Conservation (phyloP, 2,329 filamentous ascomycete species). For the Lasiodiplodia hormozganensis region DNA sequence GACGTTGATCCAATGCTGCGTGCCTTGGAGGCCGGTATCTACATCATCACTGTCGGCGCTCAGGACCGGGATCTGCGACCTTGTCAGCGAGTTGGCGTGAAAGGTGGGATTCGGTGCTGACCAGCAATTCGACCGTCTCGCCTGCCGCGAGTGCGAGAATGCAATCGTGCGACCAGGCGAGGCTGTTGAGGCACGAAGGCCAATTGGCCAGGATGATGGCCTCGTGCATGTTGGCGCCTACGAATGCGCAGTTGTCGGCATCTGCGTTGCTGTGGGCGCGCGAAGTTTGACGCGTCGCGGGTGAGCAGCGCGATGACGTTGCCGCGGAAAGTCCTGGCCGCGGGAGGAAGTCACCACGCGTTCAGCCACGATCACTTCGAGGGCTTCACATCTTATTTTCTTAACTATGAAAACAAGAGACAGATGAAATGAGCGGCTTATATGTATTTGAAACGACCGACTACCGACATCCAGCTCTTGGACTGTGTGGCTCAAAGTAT, state of each 20-base stretch:
- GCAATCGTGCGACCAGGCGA: constrained; percentile 67
- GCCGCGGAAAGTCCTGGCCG: neutral
- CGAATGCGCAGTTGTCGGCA: neutral
- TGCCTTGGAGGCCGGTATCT: constrained; percentile 38
- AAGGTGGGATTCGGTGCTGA: constrained; percentile 36
- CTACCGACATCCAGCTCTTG: too few species aligned
- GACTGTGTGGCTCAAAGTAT: too few species aligned
- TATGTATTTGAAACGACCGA: too few species aligned
- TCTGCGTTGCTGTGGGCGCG: neutral
- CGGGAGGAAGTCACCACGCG: neutral
- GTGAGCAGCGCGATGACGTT: constrained; percentile 12
- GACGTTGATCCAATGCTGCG: constrained; percentile 43
- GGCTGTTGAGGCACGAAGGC: constrained; percentile 59
- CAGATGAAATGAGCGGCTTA: too few species aligned
- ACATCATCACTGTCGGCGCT: constrained; percentile 38
- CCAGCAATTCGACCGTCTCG: constrained; percentile 62
- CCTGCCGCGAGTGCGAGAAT: constrained; percentile 64
- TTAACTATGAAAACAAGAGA: too few species aligned
- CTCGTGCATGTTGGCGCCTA: constrained; percentile 40
- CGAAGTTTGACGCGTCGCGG: constrained; percentile 19
- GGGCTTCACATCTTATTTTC: constrained; percentile 33
- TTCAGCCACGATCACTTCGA: constrained; percentile 38
- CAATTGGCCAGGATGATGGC: constrained; percentile 50
- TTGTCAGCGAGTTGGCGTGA: constrained; percentile 19
- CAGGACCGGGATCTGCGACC: constrained; percentile 44